Evolutionary conservation across 495 filamentous ascomycete genomes (phyloP).

Genomic region (Cercophora sp.): DNA sequence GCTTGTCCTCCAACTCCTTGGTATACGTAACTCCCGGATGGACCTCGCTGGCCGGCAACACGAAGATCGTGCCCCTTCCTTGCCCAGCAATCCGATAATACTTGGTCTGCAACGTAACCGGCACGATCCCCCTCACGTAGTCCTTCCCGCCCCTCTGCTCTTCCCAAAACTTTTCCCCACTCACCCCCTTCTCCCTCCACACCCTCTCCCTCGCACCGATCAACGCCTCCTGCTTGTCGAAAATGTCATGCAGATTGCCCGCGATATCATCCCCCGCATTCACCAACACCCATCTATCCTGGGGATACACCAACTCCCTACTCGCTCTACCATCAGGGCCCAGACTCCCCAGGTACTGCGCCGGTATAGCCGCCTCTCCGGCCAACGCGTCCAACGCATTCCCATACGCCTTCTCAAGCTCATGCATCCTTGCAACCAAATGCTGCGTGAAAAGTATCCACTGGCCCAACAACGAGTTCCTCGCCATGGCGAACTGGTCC

Average conservation of each 20-base stretch:
- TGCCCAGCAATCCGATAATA: slow-evolving; percentile 43
- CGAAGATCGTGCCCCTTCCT: slow-evolving; percentile 42
- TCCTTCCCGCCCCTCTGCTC: slow-evolving; percentile 14
- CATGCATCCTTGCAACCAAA: slow-evolving; percentile 45
- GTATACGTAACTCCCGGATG: slow-evolving; percentile 42
- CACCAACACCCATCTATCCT: slow-evolving; percentile 50
- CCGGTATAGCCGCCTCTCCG: slow-evolving; percentile 45
- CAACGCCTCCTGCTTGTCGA: slow-evolving; percentile 41
- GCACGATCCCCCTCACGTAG: slow-evolving; percentile 37
- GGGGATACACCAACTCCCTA: slow-evolving; percentile 41
- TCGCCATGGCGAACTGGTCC: slow-evolving; percentile 29
- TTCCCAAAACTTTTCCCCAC: slow-evolving; percentile 30
- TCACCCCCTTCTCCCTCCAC: slow-evolving; percentile 23
- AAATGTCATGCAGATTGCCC: slow-evolving; percentile 35
- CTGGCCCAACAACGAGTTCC: slow-evolving; percentile 45
- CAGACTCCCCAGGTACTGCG: slow-evolving; percentile 29
- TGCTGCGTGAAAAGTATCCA: slow-evolving; percentile 46
- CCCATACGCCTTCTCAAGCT: slow-evolving; percentile 46
- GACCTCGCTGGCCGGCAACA: slow-evolving; percentile 44
- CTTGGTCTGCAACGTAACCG: slow-evolving; percentile 40
- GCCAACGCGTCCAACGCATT: slow-evolving; percentile 45
- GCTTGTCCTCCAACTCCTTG: slow-evolving; percentile 36
- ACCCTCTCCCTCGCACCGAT: slow-evolving; percentile 24
- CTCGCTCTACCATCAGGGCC: slow-evolving; percentile 38
- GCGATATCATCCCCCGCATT: slow-evolving; percentile 49